phyloP scores from a whole-genome alignment of 2,329 filamentous ascomycete species.

The Annulohypoxylon truncatum region DNA sequence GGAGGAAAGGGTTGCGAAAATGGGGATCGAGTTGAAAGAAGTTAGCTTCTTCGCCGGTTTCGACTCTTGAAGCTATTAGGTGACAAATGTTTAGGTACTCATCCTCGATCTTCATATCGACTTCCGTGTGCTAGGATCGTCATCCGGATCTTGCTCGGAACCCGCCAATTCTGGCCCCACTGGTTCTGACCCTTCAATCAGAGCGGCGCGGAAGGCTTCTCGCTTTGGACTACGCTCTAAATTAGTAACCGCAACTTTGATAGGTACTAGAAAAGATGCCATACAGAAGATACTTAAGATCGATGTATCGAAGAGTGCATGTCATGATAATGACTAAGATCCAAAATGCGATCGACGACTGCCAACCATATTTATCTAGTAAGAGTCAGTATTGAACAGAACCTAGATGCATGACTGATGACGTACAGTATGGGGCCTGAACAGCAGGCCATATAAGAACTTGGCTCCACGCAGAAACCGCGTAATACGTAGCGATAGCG shows the following conservation, averaged over 20 bases:
- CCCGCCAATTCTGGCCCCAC: conserved; percentile 4
- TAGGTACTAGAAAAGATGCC: neutral
- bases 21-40: neutral
- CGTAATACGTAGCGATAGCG: conserved; percentile 62
- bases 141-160: conserved; percentile 13
- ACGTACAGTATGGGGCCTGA: conserved; percentile 61
- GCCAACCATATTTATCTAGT: conserved; percentile 60
- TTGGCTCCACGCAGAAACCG: conserved; percentile 63
- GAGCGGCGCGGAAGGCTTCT: conserved; percentile 29
- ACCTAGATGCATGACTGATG: neutral
- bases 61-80: neutral
- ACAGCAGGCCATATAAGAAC: conserved; percentile 64
- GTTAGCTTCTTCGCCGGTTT: neutral
- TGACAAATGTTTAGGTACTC: neutral
- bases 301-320: conserved; percentile 56
- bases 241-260: conserved; percentile 2
- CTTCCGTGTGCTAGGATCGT: conserved; percentile 19
- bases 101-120: neutral
- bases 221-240: conserved; percentile 26
- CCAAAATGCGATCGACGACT: conserved; percentile 58
- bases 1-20: neutral
- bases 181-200: conserved; percentile 26
- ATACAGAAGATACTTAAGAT: conserved; percentile 55
- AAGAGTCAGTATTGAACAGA: neutral
- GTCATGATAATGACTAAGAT: conserved; percentile 60